A percentile compares a stretch with the other conserved stretches of the same genome.
These are phyloP conservation scores for Suillus subaureus DNA, from an alignment of 768 basidiomycete genomes.

Conservation along the genomic window DNA sequence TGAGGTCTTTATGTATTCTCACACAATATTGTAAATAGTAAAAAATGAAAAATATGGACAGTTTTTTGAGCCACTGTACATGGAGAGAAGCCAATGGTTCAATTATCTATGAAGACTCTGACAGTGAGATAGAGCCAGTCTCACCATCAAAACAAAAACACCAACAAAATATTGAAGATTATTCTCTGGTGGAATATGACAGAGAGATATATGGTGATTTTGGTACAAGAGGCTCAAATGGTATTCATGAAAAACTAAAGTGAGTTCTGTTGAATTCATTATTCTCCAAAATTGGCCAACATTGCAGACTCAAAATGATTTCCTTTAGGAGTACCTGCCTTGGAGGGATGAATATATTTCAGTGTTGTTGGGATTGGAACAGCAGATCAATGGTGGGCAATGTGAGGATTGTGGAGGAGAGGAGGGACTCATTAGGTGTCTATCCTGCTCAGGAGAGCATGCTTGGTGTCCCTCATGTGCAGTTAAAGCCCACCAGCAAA, in stretches of 20 bases:
- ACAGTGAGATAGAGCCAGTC: neutral
- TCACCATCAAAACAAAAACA: neutral
- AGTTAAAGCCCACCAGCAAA: neutral
- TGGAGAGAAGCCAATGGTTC: neutral
- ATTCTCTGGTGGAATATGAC: neutral
- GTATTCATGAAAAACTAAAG: neutral
- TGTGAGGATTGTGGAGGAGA: neutral
- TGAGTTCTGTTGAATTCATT: neutral
- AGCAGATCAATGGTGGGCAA: neutral
- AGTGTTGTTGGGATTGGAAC: constrained; percentile 1
- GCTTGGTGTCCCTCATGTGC: constrained; percentile 7
- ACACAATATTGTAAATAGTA: too few relatives aligned
- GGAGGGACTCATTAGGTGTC: neutral
- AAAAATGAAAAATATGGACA: too few relatives aligned
- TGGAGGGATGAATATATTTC: neutral
- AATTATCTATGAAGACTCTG: neutral
- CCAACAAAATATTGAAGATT: neutral
- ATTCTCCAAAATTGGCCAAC: too few relatives aligned
- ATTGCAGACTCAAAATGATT: constrained; percentile 8
- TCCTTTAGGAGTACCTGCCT: neutral
- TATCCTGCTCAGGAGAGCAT: constrained; percentile 7
- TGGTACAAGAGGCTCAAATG: neutral
- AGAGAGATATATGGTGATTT: neutral
- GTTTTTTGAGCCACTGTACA: too few relatives aligned
- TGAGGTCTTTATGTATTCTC: too few relatives aligned